Evolutionary conservation across 371 early-diverging fungal species (phyloP).

Genomic region (Mortierella sp.): DNA sequence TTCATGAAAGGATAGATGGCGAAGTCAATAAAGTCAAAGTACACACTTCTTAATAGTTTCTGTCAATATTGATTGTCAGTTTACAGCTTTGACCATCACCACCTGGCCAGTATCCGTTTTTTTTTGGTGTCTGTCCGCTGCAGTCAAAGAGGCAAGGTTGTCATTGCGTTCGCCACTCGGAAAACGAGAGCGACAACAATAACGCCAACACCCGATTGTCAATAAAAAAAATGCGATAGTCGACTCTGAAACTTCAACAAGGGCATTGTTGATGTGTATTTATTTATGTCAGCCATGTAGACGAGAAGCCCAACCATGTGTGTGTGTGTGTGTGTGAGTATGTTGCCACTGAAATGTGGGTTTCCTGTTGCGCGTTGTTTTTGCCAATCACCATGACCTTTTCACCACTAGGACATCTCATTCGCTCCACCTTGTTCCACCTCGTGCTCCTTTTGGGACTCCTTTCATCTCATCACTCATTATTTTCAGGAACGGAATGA

Average conservation of each 20-base stretch:
- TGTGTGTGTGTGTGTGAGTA: neutral
- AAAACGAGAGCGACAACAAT: no score
- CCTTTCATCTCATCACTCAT: neutral
- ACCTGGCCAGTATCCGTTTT: no score
- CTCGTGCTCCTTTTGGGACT: neutral
- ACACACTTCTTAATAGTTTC: no score
- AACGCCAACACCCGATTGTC: no score
- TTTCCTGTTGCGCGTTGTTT: neutral
- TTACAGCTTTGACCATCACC: no score
- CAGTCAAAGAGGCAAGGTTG: no score
- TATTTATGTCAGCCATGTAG: neutral
- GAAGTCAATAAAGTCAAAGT: no score
- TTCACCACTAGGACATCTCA: neutral
- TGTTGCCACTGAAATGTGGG: neutral
- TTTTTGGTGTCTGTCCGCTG: no score
- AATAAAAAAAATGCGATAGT: neutral
- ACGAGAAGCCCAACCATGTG: neutral
- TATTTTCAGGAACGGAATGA: neutral
- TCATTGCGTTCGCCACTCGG: no score
- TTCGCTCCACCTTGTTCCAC: neutral
- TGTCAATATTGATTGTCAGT: no score
- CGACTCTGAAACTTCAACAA: conserved; percentile 1
- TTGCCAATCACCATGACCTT: neutral
- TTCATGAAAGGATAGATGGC: neutral
- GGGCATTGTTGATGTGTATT: neutral